Evolutionary conservation across 768 basidiomycete species (phyloP).

Genomic region (Psilocybe cubensis): DNA sequence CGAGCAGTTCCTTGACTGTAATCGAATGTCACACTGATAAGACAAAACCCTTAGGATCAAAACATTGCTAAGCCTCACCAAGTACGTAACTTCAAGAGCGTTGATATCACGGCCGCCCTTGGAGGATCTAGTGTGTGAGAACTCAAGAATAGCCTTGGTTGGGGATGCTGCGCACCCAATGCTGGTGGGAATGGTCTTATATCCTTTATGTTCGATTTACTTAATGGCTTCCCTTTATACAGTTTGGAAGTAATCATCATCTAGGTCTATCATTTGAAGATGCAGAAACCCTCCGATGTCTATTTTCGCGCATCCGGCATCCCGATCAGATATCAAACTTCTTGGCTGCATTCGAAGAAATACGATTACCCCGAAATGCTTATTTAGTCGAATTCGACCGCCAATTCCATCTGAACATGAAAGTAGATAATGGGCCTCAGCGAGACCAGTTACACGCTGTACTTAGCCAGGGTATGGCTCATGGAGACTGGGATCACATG

Average conservation of each 20-base stretch:
- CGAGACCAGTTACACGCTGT: constrained; percentile 47
- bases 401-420: constrained; percentile 45
- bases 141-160: constrained; percentile 49
- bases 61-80: constrained; percentile 36
- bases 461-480: constrained; percentile 35
- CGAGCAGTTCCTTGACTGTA: background rate
- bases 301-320: constrained; percentile 54
- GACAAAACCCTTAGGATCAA: constrained; percentile 24
- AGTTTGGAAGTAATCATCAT: constrained; percentile 59
- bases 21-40: background rate
- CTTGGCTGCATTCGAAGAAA: constrained; percentile 57
- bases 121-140: constrained; percentile 53
- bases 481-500: constrained; percentile 41
- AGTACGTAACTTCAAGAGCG: constrained; percentile 29
- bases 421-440: constrained; percentile 43
- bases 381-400: constrained; percentile 46
- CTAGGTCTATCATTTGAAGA: constrained; percentile 60
- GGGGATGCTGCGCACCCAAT: constrained; percentile 66
- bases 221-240: background rate
- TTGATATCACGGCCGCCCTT: constrained; percentile 34
- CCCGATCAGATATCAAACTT: constrained; percentile 51
- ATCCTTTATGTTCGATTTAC: background rate
- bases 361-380: constrained; percentile 51
- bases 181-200: constrained; percentile 34
- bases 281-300: constrained; percentile 55